Evolutionary conservation across 2,329 filamentous ascomycete genomes (phyloP).

Genomic region (Acarospora socialis): DNA sequence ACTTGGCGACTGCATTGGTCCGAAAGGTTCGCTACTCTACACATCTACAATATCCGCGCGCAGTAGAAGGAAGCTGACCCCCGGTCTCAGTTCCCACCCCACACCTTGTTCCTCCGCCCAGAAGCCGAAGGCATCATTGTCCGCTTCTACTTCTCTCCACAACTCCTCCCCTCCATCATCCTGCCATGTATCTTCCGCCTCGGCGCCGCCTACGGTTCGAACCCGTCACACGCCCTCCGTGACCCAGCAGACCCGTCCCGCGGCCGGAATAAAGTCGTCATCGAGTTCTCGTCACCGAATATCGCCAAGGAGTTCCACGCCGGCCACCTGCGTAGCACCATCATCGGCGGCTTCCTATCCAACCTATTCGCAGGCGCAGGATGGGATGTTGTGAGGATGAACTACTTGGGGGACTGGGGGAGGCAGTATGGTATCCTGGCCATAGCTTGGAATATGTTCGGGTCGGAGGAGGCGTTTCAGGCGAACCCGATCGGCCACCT

Average conservation of each 20-base stretch:
- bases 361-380: slow-evolving; percentile 47
- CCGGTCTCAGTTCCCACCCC: slow-evolving; percentile 54
- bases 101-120: slow-evolving; percentile 38
- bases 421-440: slow-evolving; percentile 53
- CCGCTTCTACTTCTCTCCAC: slow-evolving; percentile 51
- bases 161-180: slow-evolving; percentile 41
- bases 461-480: slow-evolving; percentile 43
- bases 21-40: slow-evolving; percentile 44
- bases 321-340: slow-evolving; percentile 50
- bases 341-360: slow-evolving; percentile 51
- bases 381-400: slow-evolving; percentile 50
- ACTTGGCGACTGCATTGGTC: slow-evolving; percentile 40
- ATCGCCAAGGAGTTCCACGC: slow-evolving; percentile 55
- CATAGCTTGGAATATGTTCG: slow-evolving; percentile 48
- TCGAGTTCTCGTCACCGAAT: slow-evolving; percentile 54
- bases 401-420: slow-evolving; percentile 56
- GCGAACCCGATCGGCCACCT: slow-evolving; percentile 51
- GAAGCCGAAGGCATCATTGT: slow-evolving; percentile 45
- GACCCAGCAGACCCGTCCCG: slow-evolving; percentile 42
- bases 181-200: slow-evolving; percentile 45
- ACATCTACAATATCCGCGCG: slow-evolving; percentile 42
- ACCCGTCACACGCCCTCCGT: slow-evolving; percentile 43
- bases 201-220: slow-evolving; percentile 43
- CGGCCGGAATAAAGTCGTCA: slow-evolving; percentile 44
- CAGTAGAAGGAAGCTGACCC: slow-evolving; percentile 41